Percentiles rank a stretch among this genome's conserved stretches.
These are phyloP conservation scores for Lasiosphaeris hirsuta DNA, from an alignment of 495 filamentous ascomycete species.

Conservation along the genomic window DNA sequence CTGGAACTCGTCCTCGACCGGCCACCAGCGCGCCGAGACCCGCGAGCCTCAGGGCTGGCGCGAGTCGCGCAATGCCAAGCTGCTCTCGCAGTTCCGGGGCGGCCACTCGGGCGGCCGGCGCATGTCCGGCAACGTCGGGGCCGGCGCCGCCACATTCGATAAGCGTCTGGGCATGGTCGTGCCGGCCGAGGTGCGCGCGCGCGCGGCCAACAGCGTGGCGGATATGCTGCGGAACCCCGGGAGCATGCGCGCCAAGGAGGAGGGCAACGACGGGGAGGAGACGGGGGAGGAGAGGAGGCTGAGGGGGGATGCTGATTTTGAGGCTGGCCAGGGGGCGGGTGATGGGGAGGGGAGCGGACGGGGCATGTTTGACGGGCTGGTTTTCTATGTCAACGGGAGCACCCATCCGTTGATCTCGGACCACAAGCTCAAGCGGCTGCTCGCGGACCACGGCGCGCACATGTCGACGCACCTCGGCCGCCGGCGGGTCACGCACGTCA, in stretches of 20 bases:
- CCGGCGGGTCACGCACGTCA: constrained; percentile 78
- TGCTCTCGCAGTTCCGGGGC: constrained; percentile 62
- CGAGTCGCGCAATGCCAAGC: constrained; percentile 60
- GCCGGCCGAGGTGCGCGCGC: constrained; percentile 40
- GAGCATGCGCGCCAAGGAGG: constrained; percentile 29
- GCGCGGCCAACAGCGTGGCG: constrained; percentile 38
- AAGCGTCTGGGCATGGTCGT: constrained; percentile 44
- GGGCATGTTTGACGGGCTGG: constrained; percentile 61
- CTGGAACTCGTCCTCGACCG: constrained; percentile 77
- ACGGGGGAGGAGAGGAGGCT: constrained; percentile 30
- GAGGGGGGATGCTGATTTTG: constrained; percentile 26
- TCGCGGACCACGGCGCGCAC: constrained; percentile 68
- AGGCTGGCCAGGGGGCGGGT: constrained; percentile 34
- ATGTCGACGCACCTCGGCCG: constrained; percentile 66
- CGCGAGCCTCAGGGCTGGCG: constrained; percentile 65
- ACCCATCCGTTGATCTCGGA: constrained; percentile 79
- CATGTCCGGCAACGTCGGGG: constrained; percentile 58
- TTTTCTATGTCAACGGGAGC: constrained; percentile 85
- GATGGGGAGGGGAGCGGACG: constrained; percentile 20
- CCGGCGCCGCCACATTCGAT: constrained; percentile 46
- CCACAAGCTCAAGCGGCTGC: constrained; percentile 76
- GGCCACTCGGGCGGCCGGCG: constrained; percentile 48
- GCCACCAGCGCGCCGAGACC: constrained; percentile 74
- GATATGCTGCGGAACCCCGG: constrained; percentile 49
- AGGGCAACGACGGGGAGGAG: neutral